Evolutionary conservation across 179 eudicot genomes (phyloP), one percentile per base, ranked within the genome.

Genomic region (Spinacia oleracea): DNA sequence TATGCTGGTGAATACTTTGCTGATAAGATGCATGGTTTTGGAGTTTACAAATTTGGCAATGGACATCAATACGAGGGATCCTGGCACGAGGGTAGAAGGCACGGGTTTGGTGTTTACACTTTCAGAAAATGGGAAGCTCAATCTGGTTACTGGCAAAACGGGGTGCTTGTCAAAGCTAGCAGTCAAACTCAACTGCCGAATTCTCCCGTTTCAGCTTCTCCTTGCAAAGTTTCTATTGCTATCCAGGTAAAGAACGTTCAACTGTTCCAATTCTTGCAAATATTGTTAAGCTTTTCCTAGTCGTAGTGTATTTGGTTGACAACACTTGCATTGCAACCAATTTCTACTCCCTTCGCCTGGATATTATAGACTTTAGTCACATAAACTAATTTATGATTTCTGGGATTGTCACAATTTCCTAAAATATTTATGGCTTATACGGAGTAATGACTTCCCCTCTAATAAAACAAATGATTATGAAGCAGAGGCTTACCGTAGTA

Each of bases 1-100:
- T 95, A 93, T 83, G 92, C 97, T 69, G 98, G 98, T 81, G 98
- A 95, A 82, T 95, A 95, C 84, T 95, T 95, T 87, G 93, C 97
- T 0, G 98, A 93, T 76, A 93, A 93, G 85, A 95, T 93, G 93
- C 98, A 95, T 77, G 98, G 98, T 29, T 94, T 92, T 72, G 98
- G 98, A 58, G 89, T 89, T 12, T 94, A 94, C 82, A 84, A 81
- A 42, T 94, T 94, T 83, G 93, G 87, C 25, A 92, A 94, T 82
- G 96, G 91, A 18, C 98, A 94, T 75, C 82, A 88, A 5, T 94
- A 92, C 70, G 97, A 92, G 77, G 98, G 98, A 77, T 91, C 97
- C 16, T 94, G 98, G 98, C 98, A 94, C 63, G 98, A 94, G 86
- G 98, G 98, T 12, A 88, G 83, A 83, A 87, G 96, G 85, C 97